Percentiles rank a stretch among this genome's conserved stretches.
These are phyloP conservation scores for Ilex aquifolium DNA, from an alignment of 257 asterid species.

Conservation along the genomic window DNA sequence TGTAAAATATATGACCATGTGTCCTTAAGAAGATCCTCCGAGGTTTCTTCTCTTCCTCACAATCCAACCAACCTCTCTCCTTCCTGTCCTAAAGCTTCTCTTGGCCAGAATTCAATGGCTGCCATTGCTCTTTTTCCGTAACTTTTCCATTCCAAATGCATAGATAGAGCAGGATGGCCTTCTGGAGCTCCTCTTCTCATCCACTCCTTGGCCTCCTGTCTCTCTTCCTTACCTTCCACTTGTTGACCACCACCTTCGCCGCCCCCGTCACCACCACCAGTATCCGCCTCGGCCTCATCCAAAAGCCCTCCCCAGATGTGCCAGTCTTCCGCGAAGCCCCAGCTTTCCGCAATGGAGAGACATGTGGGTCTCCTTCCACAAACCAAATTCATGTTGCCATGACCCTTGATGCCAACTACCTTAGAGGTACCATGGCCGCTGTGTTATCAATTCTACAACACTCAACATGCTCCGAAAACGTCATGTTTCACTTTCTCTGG, in stretches of 20 bases:
- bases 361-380: conserved; percentile 15
- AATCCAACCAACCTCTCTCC: conserved; percentile 29
- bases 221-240: conserved; percentile 34
- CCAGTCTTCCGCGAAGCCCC: conserved; percentile 61
- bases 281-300: conserved; percentile 13
- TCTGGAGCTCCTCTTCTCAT: conserved; percentile 31
- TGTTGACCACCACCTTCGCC: conserved; percentile 10
- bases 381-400: conserved; percentile 51
- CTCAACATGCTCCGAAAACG: conserved; percentile 57
- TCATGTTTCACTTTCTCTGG: conserved; percentile 50
- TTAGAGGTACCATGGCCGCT: conserved; percentile 72
- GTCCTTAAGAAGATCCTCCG: conserved; percentile 25
- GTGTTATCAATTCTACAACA: conserved; percentile 61
- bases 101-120: conserved; percentile 55
- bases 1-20: too few species aligned
- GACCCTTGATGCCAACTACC: conserved; percentile 66
- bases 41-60: conserved; percentile 34
- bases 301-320: conserved; percentile 10
- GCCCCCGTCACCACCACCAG: conserved; percentile 9
- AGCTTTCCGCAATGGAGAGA: conserved; percentile 49
- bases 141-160: conserved; percentile 16
- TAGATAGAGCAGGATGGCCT: conserved; percentile 69
- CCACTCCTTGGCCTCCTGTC: conserved; percentile 53
- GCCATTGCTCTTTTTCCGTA: conserved; percentile 23
- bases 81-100: conserved; percentile 44